Conservation (phyloP, 164 flowering plant genomes). For the Magnolia kwangsiensis region DNA sequence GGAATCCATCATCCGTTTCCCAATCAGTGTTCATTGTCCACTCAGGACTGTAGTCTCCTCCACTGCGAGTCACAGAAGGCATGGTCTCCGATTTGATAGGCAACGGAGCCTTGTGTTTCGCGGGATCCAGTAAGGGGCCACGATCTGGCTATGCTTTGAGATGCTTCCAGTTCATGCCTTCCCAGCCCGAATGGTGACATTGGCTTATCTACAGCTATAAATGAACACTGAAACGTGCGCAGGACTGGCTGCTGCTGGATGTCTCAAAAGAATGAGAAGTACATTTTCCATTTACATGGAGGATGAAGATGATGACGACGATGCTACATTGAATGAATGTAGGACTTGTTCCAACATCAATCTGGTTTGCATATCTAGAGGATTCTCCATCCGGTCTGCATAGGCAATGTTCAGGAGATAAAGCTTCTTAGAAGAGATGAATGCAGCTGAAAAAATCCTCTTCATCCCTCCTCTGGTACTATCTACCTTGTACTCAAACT, state of each 20-base stretch:
- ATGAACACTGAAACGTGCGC: not conserved
- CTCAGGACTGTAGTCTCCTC: not conserved
- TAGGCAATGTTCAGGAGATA: constrained; percentile 74
- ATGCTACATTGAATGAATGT: constrained; percentile 69
- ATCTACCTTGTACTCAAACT: constrained; percentile 66
- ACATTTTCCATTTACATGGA: not conserved
- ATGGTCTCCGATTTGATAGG: not conserved
- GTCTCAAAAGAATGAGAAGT: not conserved
- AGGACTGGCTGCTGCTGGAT: not conserved
- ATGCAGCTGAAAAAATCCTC: constrained; percentile 52
- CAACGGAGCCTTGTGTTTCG: not conserved
- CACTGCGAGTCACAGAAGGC: not conserved
- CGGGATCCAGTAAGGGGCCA: too few species aligned
- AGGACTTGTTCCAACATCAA: constrained; percentile 60
- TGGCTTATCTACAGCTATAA: not conserved
- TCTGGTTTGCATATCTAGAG: constrained; percentile 50
- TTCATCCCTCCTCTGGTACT: constrained; percentile 47
- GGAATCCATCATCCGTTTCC: not conserved
- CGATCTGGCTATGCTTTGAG: too few species aligned
- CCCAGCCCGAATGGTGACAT: not conserved
- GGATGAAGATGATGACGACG: constrained; percentile 8
- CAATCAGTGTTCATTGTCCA: not conserved
- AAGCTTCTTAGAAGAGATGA: constrained; percentile 71
- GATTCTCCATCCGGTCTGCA: constrained; percentile 62
- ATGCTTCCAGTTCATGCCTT: too few species aligned